phyloP scores from a whole-genome alignment of 805 yeast species.

The Spathaspora sp. region DNA sequence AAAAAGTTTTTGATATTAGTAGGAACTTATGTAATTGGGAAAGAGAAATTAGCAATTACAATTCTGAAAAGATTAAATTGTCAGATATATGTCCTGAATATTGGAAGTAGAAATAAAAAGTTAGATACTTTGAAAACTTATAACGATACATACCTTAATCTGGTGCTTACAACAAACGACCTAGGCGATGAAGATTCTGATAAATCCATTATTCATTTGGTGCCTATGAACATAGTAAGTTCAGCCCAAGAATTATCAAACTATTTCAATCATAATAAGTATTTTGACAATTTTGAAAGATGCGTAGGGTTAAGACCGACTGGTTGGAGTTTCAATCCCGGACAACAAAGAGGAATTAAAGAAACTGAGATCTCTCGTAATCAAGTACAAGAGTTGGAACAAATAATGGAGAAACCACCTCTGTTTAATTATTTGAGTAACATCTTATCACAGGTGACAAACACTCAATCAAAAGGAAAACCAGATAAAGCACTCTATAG shows the following conservation, averaged over 20 bases:
- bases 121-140: conserved; percentile 40
- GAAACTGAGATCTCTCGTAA: conserved; percentile 6
- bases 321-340: conserved; percentile 75
- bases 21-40: conserved; percentile 91
- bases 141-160: conserved; percentile 39
- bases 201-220: conserved; percentile 56
- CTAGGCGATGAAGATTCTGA: conserved; percentile 44
- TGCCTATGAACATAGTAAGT: conserved; percentile 58
- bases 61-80: conserved; percentile 51
- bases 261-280: conserved; percentile 46
- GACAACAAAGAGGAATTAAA: neutral
- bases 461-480: conserved; percentile 11
- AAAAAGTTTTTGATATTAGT: conserved; percentile 56
- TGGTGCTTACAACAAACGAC: conserved; percentile 24
- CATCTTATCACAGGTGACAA: conserved; percentile 26
- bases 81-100: conserved; percentile 51
- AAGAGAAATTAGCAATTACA: conserved; percentile 76
- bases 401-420: conserved; percentile 16
- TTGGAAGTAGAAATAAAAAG: conserved; percentile 43
- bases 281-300: conserved; percentile 46
- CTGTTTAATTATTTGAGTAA: conserved; percentile 21
- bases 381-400: conserved; percentile 10
- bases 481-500: conserved; percentile 30
- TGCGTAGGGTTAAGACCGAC: conserved; percentile 82
- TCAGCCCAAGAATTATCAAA: conserved; percentile 41